Base-by-base conservation (phyloP, 1,284 basidiomycete genomes). In the Sparassis latifolia region DNA sequence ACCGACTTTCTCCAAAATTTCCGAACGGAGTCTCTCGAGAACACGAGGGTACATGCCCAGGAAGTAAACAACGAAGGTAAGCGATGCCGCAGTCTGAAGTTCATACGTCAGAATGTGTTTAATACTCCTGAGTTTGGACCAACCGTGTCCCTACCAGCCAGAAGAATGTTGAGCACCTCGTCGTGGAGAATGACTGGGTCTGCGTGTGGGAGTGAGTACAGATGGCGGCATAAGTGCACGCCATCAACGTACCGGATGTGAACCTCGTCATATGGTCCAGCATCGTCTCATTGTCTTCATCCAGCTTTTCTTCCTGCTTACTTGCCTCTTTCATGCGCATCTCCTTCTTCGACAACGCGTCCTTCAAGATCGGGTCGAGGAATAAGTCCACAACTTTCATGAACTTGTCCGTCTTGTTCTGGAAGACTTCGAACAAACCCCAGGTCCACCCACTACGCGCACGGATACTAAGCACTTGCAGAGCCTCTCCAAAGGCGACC, bases 11-110 rank as follows among this genome's bases (percentile, higher is more conserved):
- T 58, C 54, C 1, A 74, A 48, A 27, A 76, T 66, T 55, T 76
- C 74, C 31, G 63, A 59, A 4, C 74, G 68, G 3, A 76, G 64
- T 0, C 64, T 60, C 4, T 50, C 38, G 12, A 68, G 54, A 9
- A 71, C 62, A 1, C 58, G 49, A 0, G 73, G 72, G 52, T 74
- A 55, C 48, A 62, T 60, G n/a, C 71, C 64, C 29, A 78, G 65
- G 50, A 69, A 65, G 55, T 77, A 77, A n/a, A 70, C 57, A 4
- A 60, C 59, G 43, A 66, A 71, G 0, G 70, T 72, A 29, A 72
- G 53, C 9, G 65, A 62, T n/a, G 58, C 52, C 20, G 67, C 67
- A 5, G 69, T 71, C 56, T 69, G 47, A 33, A 5, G 12, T 20
- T 20, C 20, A 20, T 20, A 20, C 20, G 20, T 20, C 20, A 20